These are phyloP conservation scores for Globisporangium ultimum DNA, from an alignment of 352 stramenopile species.

Conservation along the genomic window DNA sequence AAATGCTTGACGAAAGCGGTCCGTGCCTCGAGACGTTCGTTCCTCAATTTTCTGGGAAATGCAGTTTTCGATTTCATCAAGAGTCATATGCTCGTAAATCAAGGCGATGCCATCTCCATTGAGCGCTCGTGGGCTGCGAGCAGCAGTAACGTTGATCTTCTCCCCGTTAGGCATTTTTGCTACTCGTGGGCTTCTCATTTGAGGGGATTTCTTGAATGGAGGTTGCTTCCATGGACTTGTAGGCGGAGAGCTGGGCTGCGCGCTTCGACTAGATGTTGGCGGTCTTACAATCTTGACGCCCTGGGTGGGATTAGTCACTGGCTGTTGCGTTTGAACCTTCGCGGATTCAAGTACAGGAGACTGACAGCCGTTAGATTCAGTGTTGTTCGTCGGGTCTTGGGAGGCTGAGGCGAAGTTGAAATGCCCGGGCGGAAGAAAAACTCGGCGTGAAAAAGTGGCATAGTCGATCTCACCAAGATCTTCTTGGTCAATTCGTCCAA, in stretches of 20 bases:
- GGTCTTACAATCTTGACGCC: not conserved
- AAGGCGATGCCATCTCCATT: conserved; percentile 21
- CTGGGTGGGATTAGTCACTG: not conserved
- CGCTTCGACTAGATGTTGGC: not conserved
- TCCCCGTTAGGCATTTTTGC: not conserved
- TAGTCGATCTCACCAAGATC: conserved; percentile 67
- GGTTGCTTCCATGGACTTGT: conserved; percentile 3
- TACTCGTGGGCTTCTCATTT: not conserved
- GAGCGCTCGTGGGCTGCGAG: conserved; percentile 7
- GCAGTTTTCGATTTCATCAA: conserved; percentile 52
- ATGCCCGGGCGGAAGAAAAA: conserved; percentile 47
- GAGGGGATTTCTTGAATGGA: not conserved
- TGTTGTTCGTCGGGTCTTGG: not conserved
- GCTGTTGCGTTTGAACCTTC: not conserved
- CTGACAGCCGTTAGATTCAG: not conserved
- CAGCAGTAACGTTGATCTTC: not conserved
- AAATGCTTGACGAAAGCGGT: conserved; percentile 59
- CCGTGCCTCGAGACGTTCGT: conserved; percentile 38
- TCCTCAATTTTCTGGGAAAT: conserved; percentile 64
- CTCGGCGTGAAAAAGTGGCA: conserved; percentile 48
- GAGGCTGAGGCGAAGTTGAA: conserved; percentile 17
- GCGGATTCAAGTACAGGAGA: not conserved
- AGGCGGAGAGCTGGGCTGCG: not conserved
- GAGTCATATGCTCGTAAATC: conserved; percentile 46
- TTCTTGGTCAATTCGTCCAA: conserved; percentile 58